phyloP scores from a whole-genome alignment of 768 basidiomycete genomes.

The Trametes cubensis region DNA sequence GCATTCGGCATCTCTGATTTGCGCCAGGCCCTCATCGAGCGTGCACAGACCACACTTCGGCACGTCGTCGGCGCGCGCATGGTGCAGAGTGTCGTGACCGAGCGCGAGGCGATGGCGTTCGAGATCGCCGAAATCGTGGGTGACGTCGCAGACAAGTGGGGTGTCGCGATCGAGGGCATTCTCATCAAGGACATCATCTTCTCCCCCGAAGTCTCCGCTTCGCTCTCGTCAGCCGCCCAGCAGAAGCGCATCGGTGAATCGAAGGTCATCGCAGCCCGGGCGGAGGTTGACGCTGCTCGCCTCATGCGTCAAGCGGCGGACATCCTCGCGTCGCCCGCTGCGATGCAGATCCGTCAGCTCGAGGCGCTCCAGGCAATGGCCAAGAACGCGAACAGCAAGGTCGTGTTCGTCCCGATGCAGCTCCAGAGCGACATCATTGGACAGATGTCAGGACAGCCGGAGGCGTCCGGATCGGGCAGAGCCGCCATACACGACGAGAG shows the following conservation, averaged over 20 bases:
- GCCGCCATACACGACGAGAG: constrained; percentile 34
- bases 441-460: constrained; percentile 42
- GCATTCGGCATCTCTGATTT: constrained; percentile 93
- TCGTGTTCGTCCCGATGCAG: constrained; percentile 94
- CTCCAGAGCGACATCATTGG: constrained; percentile 72
- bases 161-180: constrained; percentile 94
- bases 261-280: constrained; percentile 94
- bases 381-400: constrained; percentile 83
- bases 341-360: constrained; percentile 97
- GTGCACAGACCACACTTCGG: constrained; percentile 93
- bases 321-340: constrained; percentile 90
- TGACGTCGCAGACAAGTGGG: constrained; percentile 93
- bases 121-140: constrained; percentile 97
- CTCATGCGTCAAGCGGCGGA: constrained; percentile 98
- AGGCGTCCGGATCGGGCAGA: constrained; percentile 28
- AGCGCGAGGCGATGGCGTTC: constrained; percentile 94
- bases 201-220: constrained; percentile 85
- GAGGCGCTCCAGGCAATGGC: constrained; percentile 97
- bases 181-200: constrained; percentile 96
- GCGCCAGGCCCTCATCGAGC: constrained; percentile 79
- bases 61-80: constrained; percentile 95
- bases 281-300: constrained; percentile 92
- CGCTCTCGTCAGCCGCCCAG: constrained; percentile 92
- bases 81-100: constrained; percentile 95
- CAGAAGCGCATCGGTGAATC: constrained; percentile 97